These are phyloP conservation scores for Melampsora americana DNA, from an alignment of 1,284 basidiomycete species.

Conservation along the genomic window DNA sequence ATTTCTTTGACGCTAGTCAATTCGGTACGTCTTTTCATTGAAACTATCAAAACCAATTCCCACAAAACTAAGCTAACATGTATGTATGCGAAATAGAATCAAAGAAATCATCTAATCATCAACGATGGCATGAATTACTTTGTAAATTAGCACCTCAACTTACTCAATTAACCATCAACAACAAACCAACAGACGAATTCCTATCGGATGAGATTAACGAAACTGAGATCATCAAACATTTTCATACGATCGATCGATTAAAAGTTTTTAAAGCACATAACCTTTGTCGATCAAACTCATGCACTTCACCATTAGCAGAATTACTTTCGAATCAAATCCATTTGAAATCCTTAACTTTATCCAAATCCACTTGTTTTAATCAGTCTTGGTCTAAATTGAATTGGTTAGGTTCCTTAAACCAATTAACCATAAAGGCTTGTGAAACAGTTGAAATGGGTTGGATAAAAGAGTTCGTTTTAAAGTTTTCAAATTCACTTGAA, in stretches of 20 bases:
- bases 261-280: not conserved
- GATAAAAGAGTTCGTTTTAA: not conserved
- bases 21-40: not conserved
- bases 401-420: not conserved
- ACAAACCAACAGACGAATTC: not conserved
- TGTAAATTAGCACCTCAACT: not conserved
- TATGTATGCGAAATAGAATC: not conserved
- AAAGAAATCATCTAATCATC: not conserved
- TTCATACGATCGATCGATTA: not conserved
- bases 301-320: not conserved
- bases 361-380: not conserved
- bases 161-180: not conserved
- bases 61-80: not conserved
- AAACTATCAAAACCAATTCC: not conserved
- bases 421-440: not conserved
- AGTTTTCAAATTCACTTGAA: not conserved
- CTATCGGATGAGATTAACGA: not conserved
- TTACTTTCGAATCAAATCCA: not conserved
- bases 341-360: not conserved
- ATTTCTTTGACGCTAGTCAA: not conserved
- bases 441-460: not conserved
- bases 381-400: not conserved
- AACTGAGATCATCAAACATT: not conserved
- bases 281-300: not conserved
- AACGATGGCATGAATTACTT: not conserved